A percentile compares a stretch with the other conserved stretches of the same genome.
phyloP scores from a whole-genome alignment of 2,329 filamentous ascomycete species.

The Neoascochyta sp. region DNA sequence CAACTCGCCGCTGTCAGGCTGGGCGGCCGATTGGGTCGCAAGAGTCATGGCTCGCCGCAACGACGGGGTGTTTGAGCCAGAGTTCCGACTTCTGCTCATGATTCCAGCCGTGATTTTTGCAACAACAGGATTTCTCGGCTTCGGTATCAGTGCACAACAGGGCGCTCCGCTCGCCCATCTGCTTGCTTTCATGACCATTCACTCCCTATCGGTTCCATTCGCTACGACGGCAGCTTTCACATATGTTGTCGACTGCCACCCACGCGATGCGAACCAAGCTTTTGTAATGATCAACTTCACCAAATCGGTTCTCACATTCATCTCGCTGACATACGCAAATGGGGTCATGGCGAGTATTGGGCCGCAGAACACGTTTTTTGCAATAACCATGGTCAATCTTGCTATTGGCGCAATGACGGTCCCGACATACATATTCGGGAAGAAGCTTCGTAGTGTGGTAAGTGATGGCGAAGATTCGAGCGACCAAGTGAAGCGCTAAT shows the following conservation, averaged over 20 bases:
- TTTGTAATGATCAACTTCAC: slow-evolving; percentile 44
- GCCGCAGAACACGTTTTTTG: slow-evolving; percentile 63
- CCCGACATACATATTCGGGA: slow-evolving; percentile 54
- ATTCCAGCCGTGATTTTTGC: slow-evolving; percentile 30
- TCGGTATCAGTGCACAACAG: slow-evolving; percentile 36
- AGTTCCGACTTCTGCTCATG: slow-evolving; percentile 61
- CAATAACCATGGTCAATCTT: slow-evolving; percentile 71
- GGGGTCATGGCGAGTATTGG: slow-evolving; percentile 60
- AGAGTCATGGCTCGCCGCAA: slow-evolving; percentile 71
- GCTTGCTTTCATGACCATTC: slow-evolving; percentile 37
- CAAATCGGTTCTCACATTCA: slow-evolving; percentile 47
- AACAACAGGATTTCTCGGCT: slow-evolving; percentile 42
- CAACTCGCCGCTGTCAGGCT: slow-evolving; percentile 70
- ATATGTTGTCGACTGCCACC: slow-evolving; percentile 44
- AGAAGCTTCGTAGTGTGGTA: slow-evolving; percentile 31
- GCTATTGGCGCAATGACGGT: slow-evolving; percentile 69
- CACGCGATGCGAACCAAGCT: slow-evolving; percentile 39
- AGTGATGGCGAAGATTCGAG: too few species aligned
- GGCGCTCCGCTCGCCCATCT: slow-evolving; percentile 26
- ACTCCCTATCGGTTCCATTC: slow-evolving; percentile 39
- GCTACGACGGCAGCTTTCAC: slow-evolving; percentile 39
- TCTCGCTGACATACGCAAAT: slow-evolving; percentile 75
- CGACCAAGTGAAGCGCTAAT: too few species aligned
- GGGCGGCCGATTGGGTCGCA: slow-evolving; percentile 69
- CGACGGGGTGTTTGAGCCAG: slow-evolving; percentile 81